Evolutionary conservation across 2,329 filamentous ascomycete species (phyloP), one percentile per base, ranked within the genome.

Genomic region (Exutisphaerella laricina): DNA sequence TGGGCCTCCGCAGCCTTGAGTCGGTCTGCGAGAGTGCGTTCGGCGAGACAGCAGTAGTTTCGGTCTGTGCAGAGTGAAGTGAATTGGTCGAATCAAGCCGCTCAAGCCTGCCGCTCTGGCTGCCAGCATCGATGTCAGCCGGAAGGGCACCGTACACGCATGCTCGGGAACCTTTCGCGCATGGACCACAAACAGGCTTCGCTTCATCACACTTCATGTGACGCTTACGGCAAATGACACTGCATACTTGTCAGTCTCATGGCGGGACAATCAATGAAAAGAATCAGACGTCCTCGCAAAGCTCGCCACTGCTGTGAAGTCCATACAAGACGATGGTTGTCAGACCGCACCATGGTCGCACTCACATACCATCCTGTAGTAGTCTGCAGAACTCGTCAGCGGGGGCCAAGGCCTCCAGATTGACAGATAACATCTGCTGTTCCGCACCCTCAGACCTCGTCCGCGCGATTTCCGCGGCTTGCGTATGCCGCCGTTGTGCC

Each of bases 131-230:
- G 14, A 37, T 32, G 2, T 40, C 45, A 4, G 45, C 4, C 17
- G 41, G 14, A 4, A 46, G 43, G 16, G 35, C 22, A 13, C 50
- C 60, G 54, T 70, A 71, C 10, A 64, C 51, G 50, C 70, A 73
- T 42, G 64, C 61, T 46, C 69, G 64, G 33, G 63, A 59, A 29
- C 64, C 66, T 50, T 70, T 72, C 12, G 60, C 54, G 55, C 70
- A 73, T 50, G 66, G 66, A 26, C 64, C 63, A 49, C 70, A 72
- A 22, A 62, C 55, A 10, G 68, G 70, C 48, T 65, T 68, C 25
- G 59, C 60, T 58, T 74, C 71, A 49, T 73, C 71, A 53, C 72
- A 75, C 58, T 75, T 75, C 54, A 73, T 70, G 46, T 73, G 67
- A 43, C 72, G 60, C 33, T 58, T 58, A 2, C 59, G 48, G 40